Conservation (phyloP, 352 stramenopile genomes). For the Pythium myriotylum region DNA sequence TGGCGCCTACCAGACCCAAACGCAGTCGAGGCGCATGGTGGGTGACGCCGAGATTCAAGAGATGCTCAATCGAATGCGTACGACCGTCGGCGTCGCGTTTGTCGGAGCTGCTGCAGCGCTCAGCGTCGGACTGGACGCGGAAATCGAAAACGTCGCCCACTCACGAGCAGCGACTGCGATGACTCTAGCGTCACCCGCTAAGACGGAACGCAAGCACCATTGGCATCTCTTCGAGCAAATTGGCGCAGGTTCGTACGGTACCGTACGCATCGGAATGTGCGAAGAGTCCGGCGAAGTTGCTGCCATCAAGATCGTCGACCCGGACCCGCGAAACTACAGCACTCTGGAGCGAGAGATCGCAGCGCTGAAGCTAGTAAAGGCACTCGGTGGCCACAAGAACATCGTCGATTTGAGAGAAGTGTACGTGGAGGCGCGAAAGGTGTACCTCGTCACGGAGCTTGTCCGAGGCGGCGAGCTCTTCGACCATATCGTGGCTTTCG, state of each 20-base stretch:
- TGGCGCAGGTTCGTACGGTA: constrained; percentile 68
- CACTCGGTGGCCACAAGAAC: constrained; percentile 79
- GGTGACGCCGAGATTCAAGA: constrained; percentile 23
- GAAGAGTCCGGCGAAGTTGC: constrained; percentile 68
- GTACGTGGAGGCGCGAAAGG: constrained; percentile 73
- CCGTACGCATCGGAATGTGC: constrained; percentile 70
- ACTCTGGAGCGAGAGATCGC: constrained; percentile 71
- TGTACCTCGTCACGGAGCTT: constrained; percentile 90
- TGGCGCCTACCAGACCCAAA: constrained; percentile 43
- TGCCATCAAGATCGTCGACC: constrained; percentile 74
- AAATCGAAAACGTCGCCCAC: constrained; percentile 42
- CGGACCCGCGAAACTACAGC: constrained; percentile 44
- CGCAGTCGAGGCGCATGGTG: constrained; percentile 12
- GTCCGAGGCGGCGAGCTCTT: constrained; percentile 90
- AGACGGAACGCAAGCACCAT: constrained; percentile 26
- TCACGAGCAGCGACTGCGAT: constrained; percentile 28
- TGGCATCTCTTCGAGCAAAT: constrained; percentile 79
- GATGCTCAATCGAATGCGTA: constrained; percentile 19
- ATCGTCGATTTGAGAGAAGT: constrained; percentile 86
- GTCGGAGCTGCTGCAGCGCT: constrained; percentile 49
- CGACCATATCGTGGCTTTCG: constrained; percentile 80
- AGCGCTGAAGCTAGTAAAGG: constrained; percentile 73
- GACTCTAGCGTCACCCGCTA: constrained; percentile 7
- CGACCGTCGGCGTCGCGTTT: constrained; percentile 47
- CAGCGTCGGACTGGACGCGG: constrained; percentile 39